A percentile compares a stretch with the other conserved stretches of the same genome.
Conservation (phyloP, 1,139 yeast species). For the Yamadazyma pseudoaaseri region DNA sequence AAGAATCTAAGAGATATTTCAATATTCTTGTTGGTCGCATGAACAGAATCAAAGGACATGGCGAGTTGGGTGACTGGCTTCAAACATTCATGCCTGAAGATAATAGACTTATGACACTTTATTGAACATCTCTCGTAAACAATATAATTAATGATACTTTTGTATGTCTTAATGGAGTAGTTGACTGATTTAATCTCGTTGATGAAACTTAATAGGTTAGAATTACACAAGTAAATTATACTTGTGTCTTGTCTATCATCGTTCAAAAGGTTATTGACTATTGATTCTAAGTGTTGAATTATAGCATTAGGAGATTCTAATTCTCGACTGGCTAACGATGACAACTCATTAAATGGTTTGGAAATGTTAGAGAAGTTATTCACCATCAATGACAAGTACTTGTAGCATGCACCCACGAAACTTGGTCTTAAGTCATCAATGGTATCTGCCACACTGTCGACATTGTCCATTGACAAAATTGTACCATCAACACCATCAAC, state of each 20-base stretch:
- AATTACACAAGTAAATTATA: background rate
- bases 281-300: background rate
- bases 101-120: constrained; percentile 1
- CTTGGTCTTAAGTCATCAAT: background rate
- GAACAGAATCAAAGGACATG: constrained; percentile 4
- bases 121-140: constrained; percentile 5
- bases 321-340: background rate
- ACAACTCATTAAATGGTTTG: background rate
- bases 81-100: constrained; percentile 2
- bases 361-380: background rate
- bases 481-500: background rate
- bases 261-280: constrained; percentile 3
- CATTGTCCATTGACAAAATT: background rate
- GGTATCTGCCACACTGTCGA: background rate
- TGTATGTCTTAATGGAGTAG: constrained; percentile 2
- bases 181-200: background rate
- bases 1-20: constrained; percentile 14
- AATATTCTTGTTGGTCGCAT: constrained; percentile 6
- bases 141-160: constrained; percentile 6
- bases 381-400: background rate
- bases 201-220: background rate
- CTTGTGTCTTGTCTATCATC: constrained; percentile 1
- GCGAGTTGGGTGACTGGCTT: constrained; percentile 1
- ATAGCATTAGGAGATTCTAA: background rate
- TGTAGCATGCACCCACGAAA: background rate